Evolutionary conservation across 108 stramenopile genomes (phyloP), one percentile per base, ranked within the genome.

Genomic region (Stephanodiscus triporus): DNA sequence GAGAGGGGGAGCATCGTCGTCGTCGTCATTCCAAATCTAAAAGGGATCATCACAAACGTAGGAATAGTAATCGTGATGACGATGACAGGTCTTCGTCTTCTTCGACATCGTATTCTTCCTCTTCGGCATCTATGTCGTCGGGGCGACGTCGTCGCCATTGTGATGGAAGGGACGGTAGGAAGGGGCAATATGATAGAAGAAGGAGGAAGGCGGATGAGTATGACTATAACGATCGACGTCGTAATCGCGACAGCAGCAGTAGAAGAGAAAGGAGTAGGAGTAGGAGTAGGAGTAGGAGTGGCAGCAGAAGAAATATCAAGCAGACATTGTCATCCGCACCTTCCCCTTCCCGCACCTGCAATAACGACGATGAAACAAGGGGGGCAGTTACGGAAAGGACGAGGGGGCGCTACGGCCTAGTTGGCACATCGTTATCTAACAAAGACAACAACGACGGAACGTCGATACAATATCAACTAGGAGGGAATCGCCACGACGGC

Each of bases 401-500:
- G 57, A 53, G 58, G 38, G 73, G 83, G 40, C 87, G 89, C 20
- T 89, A 84, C 61, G 91, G 91, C 24, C 65, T 89, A 5, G 70
- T 82, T 27, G 85, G 82, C 32, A 77, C 58, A 23, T 29, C 55
- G 55, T 29, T 55, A 24, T 29, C 27, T 3, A 26, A 14, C 24
- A 58, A 66, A 29, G 45, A 66, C 6, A 65, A 66, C 4, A 54
- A 55, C 47, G 68, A 16, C 5, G 66, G 24, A 37, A 48, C 30
- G 16, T 27, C 32, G 10, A 29, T 11, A 38, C 32, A 17, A 40
- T 24, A 34, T 16, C 29, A 37, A n/a, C 29, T 45, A 47, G 1
- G 23, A 20, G 19, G 50, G 13, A 11, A 68, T 30, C 73, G 53
- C 43, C 13, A 49, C 48, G 42, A 30, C 24, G 36, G 43, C 3